These are phyloP conservation scores for Lasiosphaeria ovina DNA, from an alignment of 495 filamentous ascomycete species.

Conservation along the genomic window DNA sequence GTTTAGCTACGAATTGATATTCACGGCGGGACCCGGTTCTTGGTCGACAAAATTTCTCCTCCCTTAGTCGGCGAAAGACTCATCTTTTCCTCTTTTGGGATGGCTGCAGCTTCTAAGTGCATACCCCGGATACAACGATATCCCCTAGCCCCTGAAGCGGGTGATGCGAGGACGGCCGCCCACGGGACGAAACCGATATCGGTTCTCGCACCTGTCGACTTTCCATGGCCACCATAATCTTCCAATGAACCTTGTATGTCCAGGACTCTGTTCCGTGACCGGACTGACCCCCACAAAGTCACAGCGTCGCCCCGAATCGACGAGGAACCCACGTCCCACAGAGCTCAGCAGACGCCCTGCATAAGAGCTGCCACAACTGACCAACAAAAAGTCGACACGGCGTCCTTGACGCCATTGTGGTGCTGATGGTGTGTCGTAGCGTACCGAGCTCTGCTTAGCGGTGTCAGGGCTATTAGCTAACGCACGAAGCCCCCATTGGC, in stretches of 20 bases:
- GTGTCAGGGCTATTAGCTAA: neutral
- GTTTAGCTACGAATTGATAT: neutral
- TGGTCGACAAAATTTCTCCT: neutral
- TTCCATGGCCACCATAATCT: too few species aligned
- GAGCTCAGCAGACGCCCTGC: slow-evolving; percentile 9
- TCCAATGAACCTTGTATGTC: neutral
- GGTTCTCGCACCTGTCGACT: too few species aligned
- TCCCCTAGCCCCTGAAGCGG: slow-evolving; percentile 12
- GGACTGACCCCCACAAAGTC: slow-evolving; percentile 6
- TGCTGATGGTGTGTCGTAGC: neutral
- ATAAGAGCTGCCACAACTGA: slow-evolving; percentile 2
- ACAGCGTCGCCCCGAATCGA: slow-evolving; percentile 1
- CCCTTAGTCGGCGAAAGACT: slow-evolving; percentile 14
- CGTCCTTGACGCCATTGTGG: slow-evolving; percentile 7
- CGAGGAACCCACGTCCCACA: neutral
- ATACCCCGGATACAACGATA: slow-evolving; percentile 9
- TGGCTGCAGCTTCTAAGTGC: slow-evolving; percentile 5
- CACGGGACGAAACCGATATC: neutral
- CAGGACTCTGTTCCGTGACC: slow-evolving; percentile 9
- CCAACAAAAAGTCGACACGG: slow-evolving; percentile 9
- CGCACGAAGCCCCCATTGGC: neutral
- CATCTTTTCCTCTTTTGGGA: slow-evolving; percentile 1
- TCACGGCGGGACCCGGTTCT: neutral
- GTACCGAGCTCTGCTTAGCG: neutral
- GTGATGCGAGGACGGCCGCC: neutral